phyloP scores from a whole-genome alignment of 495 filamentous ascomycete genomes.

The Annulohypoxylon nitens region DNA sequence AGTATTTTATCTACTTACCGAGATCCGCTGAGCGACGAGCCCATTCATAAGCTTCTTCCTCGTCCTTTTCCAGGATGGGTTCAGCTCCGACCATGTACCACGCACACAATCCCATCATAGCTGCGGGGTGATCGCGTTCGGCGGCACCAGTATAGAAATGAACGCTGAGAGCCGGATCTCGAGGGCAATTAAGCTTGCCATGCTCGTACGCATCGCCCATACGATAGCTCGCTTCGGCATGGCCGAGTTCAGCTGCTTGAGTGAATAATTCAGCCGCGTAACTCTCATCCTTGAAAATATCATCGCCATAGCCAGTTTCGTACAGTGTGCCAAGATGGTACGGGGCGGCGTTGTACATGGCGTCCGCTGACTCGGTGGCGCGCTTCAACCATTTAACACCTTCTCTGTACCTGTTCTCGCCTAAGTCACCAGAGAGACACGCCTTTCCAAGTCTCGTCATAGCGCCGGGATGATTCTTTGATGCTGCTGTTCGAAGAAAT shows the following conservation, averaged over 20 bases:
- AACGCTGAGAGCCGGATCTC: slow-evolving; percentile 92
- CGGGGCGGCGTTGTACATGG: slow-evolving; percentile 91
- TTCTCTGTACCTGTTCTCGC: slow-evolving; percentile 87
- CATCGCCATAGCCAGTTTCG: slow-evolving; percentile 89
- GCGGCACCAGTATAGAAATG: slow-evolving; percentile 97
- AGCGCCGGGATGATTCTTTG: slow-evolving; percentile 94
- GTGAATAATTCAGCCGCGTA: slow-evolving; percentile 97
- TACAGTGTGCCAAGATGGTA: slow-evolving; percentile 92
- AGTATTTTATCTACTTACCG: slow-evolving; percentile 67
- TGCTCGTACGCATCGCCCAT: slow-evolving; percentile 98
- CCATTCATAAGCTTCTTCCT: slow-evolving; percentile 97
- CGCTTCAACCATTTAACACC: slow-evolving; percentile 97
- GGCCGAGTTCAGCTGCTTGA: slow-evolving; percentile 91
- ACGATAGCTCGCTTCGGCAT: slow-evolving; percentile 83
- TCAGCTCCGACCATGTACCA: slow-evolving; percentile 98
- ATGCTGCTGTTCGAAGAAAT: slow-evolving; percentile 89
- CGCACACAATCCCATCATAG: slow-evolving; percentile 99
- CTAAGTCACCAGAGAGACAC: slow-evolving; percentile 89
- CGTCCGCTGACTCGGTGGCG: slow-evolving; percentile 87
- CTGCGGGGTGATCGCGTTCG: slow-evolving; percentile 81
- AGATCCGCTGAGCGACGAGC: slow-evolving; percentile 85
- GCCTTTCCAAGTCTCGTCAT: slow-evolving; percentile 93
- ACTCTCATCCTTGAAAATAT: slow-evolving; percentile 87
- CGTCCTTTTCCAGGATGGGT: slow-evolving; percentile 92
- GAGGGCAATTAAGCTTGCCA: slow-evolving; percentile 85